Evolutionary conservation across 441 rosid genomes (phyloP).

Genomic region (Gossypium schwendimanii): DNA sequence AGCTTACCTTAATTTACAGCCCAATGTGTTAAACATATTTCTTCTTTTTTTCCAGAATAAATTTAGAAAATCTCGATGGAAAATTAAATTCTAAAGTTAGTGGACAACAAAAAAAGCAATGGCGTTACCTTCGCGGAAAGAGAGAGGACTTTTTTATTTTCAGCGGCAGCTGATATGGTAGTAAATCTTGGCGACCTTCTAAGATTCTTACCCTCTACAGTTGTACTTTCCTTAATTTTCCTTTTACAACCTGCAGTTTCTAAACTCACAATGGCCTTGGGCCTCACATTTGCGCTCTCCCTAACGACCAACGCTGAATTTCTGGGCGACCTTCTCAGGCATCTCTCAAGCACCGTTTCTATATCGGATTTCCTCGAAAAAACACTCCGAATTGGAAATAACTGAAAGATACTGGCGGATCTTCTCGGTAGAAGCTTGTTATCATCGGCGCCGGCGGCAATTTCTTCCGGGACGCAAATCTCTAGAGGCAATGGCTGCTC

Average conservation of each 20-base stretch:
- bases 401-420: background rate
- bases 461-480: background rate
- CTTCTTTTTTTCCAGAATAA: background rate
- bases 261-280: background rate
- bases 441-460: background rate
- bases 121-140: constrained; percentile 17
- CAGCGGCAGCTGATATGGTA: constrained; percentile 1
- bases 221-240: background rate
- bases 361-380: background rate
- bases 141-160: background rate
- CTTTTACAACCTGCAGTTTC: background rate
- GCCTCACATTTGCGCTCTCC: background rate
- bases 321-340: constrained; percentile 6
- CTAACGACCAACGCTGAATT: background rate
- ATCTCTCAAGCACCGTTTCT: background rate
- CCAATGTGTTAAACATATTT: background rate
- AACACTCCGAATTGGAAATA: background rate
- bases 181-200: constrained; percentile 22
- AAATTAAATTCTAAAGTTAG: background rate
- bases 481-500: constrained; percentile 8
- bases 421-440: background rate
- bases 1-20: background rate
- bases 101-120: background rate
- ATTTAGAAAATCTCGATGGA: background rate
- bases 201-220: background rate